Base-by-base conservation (phyloP, 441 rosid genomes). In the Melastoma candidum region DNA sequence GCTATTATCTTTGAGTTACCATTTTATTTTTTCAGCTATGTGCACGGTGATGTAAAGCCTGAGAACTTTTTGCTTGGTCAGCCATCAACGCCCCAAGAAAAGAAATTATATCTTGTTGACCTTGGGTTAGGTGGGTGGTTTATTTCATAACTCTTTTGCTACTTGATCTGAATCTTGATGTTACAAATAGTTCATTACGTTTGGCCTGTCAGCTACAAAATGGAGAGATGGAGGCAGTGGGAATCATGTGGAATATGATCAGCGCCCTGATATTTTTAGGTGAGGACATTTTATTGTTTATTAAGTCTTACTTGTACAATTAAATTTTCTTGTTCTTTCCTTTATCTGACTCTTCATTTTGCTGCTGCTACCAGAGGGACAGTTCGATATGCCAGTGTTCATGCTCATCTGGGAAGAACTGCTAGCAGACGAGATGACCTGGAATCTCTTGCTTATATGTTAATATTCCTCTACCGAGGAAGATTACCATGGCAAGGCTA, bases 221-320 rank as follows among this genome's bases (percentile, higher is more conserved):
- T 93, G 98, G 98, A 84, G 74, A 76, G 98, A 93, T 65, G 70
- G 80, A 65, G 58, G 81, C 26, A 82, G 68, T 27, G 95, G 95
- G 46, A 74, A 68, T 58, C 98, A 93, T 73, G 97, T 88, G 56
- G 97, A 84, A 47, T 93, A 88, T 74, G 98, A 93, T 66, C 98
- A 93, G 60, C 98, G 95, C 61, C 98, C 98, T 54, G 98, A 93
- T 72, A 85, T 93, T 97, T 92, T 93, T 66, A 82, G 98, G 98
- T 92, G 65, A 66, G 58, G 25, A 43, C 11, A 22, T 64, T 44
- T 53, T 67, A 54, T 50, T 44, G 36, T 51, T 50, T 54, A 49
- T 43, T 52, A 55, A 17, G 41, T 48, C 43, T 29, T 14, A n/a
- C 36, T 47, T 46, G 10, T 58, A 56, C 14, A 29, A 45, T 32